Evolutionary conservation across 352 stramenopile genomes (phyloP).

Genomic region (Pseudoperonospora humuli): DNA sequence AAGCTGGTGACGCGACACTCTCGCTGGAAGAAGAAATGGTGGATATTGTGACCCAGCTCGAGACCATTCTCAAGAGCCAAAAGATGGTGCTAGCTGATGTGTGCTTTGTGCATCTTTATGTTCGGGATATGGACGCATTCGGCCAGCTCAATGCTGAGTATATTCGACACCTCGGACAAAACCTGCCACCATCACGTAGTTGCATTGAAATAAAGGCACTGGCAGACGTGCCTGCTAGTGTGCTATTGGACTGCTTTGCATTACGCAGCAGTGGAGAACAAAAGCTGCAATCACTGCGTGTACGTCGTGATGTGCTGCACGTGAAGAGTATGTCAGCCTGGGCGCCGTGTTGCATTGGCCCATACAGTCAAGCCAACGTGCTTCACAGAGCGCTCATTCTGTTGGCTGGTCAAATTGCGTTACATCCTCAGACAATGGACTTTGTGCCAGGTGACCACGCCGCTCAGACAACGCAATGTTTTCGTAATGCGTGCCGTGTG

Average conservation of each 20-base stretch:
- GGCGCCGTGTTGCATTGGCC: constrained; percentile 97
- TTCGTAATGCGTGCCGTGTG: constrained; percentile 56
- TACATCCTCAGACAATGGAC: constrained; percentile 92
- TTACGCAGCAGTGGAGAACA: constrained; percentile 60
- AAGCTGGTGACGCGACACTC: constrained; percentile 18
- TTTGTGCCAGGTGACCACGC: constrained; percentile 47
- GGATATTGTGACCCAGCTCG: constrained; percentile 41
- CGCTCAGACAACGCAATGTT: constrained; percentile 43
- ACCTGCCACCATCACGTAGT: constrained; percentile 74
- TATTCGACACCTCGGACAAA: constrained; percentile 82
- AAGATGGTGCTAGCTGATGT: constrained; percentile 83
- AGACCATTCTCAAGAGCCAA: constrained; percentile 30
- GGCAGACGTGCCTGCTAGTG: constrained; percentile 28
- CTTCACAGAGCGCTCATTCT: constrained; percentile 88
- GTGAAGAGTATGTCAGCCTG: constrained; percentile 95
- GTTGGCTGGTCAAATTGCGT: constrained; percentile 95
- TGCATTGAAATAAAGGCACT: constrained; percentile 83
- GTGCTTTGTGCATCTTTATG: constrained; percentile 95
- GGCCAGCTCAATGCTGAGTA: constrained; percentile 91
- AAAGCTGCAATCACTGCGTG: constrained; percentile 49
- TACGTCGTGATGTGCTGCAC: constrained; percentile 87
- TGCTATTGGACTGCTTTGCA: constrained; percentile 90
- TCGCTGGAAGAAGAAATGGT: constrained; percentile 57
- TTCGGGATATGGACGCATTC: constrained; percentile 93
- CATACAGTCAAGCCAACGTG: constrained; percentile 97